Base-by-base conservation (phyloP, 1,284 basidiomycete species). In the Papiliotrema terrestris region DNA sequence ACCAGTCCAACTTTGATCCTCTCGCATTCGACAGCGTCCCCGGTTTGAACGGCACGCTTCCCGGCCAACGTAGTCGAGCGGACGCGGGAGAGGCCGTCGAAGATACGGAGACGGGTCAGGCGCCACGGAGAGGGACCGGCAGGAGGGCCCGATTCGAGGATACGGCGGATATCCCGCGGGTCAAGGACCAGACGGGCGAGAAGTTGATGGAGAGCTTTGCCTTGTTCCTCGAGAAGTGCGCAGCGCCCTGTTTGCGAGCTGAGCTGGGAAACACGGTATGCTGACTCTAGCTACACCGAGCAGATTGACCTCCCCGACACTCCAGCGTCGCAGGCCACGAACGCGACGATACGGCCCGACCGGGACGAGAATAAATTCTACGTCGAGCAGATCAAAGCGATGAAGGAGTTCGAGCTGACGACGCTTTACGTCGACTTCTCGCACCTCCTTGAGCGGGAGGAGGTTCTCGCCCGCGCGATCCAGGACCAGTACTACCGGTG, bases 351-450 rank as follows among this genome's bases (percentile, higher is more conserved):
- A 59, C 67, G 29, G 45, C 64, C 48, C 42, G 55, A 39, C 22
- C 62, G 83, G 38, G 78, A 79, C 0, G 75, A 77, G 49, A 53
- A 57, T 43, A 66, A 86, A 49, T 81, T 88, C 60, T 97, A 98
- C 74, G 81, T 98, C 62, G 86, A 91, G 56, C 93, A 96, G 78
- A 89, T 98, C 67, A 86, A 88, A 70, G 87, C 86, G 36, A 91
- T 98, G 88, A 86, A 88, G 58, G 89, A 95, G 72, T 92, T 89
- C 72, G 87, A 93, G 71, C 82, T 95, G 51, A 91, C 91, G 2
- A 98, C 95, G 0, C 86, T 99, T 66, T 98, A 96, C 69, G 88
- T 98, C 74, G 94, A 98, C 79, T 98, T 88, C 62, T 84, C 85
- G 14, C 94, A 99, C 73, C 82, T 98, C 22, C 83, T 97, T 22